These are phyloP conservation scores for Cyberlindnera maclurae DNA, from an alignment of 805 yeast species.

Conservation along the genomic window DNA sequence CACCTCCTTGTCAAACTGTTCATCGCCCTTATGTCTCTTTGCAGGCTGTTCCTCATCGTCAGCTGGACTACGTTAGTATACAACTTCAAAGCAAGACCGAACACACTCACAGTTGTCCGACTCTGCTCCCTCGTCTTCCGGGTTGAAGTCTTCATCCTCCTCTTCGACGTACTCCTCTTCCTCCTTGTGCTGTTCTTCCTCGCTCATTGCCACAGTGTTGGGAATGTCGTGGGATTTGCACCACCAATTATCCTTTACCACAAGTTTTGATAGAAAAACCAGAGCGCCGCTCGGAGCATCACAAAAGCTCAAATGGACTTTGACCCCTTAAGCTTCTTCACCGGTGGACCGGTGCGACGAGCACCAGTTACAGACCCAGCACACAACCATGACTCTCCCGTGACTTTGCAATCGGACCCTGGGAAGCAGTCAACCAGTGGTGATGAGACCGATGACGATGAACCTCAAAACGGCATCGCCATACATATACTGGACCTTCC, in stretches of 20 bases:
- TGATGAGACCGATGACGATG: background rate
- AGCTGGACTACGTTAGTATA: slow-evolving; percentile 7
- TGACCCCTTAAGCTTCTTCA: slow-evolving; percentile 31
- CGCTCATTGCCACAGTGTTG: background rate
- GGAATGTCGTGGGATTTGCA: slow-evolving; percentile 1
- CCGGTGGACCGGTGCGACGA: too few species aligned
- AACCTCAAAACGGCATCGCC: slow-evolving; percentile 19
- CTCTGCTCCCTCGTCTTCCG: slow-evolving; percentile 49
- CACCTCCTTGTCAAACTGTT: slow-evolving; percentile 28
- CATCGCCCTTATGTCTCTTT: slow-evolving; percentile 26
- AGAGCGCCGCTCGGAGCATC: too few species aligned
- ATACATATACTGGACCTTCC: slow-evolving; percentile 60
- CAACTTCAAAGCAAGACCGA: background rate
- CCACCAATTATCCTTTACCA: too few species aligned
- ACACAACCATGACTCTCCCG: too few species aligned
- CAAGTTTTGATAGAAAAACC: too few species aligned
- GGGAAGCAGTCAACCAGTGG: background rate
- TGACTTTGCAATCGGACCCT: too few species aligned
- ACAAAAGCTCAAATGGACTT: slow-evolving; percentile 18
- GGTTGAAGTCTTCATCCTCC: slow-evolving; percentile 46
- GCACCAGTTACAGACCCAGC: too few species aligned
- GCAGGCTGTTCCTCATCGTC: slow-evolving; percentile 17
- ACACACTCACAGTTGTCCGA: slow-evolving; percentile 29
- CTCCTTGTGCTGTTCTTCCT: slow-evolving; percentile 13
- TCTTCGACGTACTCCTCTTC: slow-evolving; percentile 46